Evolutionary conservation across 352 stramenopile genomes (phyloP).

Genomic region (Nannochloropsis limnetica): DNA sequence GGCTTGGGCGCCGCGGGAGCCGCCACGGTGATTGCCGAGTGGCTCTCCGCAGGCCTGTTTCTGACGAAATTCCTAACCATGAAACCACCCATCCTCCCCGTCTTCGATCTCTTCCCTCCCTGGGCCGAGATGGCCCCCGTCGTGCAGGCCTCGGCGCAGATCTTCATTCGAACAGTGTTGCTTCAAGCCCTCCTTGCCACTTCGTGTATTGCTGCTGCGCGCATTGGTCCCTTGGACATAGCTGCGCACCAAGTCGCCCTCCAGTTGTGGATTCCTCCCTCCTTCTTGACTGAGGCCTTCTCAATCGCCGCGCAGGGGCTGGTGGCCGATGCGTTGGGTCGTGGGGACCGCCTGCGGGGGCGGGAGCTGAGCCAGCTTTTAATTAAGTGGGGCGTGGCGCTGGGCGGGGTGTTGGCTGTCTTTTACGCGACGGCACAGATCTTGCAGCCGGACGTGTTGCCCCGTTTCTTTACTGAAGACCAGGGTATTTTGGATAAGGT

Average conservation of each 20-base stretch:
- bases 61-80: slow-evolving; percentile 22
- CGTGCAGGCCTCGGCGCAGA: slow-evolving; percentile 37
- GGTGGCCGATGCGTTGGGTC: slow-evolving; percentile 38
- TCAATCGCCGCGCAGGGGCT: slow-evolving; percentile 43
- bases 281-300: slow-evolving; percentile 42
- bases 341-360: neutral
- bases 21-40: neutral
- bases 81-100: slow-evolving; percentile 10
- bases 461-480: slow-evolving; percentile 15
- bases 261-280: slow-evolving; percentile 41
- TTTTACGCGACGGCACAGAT: slow-evolving; percentile 26
- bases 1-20: neutral
- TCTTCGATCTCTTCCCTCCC: slow-evolving; percentile 19
- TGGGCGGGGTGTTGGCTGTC: slow-evolving; percentile 12
- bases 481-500: slow-evolving; percentile 20
- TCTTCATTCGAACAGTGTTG: slow-evolving; percentile 40
- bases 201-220: slow-evolving; percentile 27
- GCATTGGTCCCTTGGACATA: slow-evolving; percentile 39
- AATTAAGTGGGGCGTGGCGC: slow-evolving; percentile 11
- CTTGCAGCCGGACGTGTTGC: slow-evolving; percentile 22
- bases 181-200: slow-evolving; percentile 37
- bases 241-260: slow-evolving; percentile 43
- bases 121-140: slow-evolving; percentile 36
- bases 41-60: slow-evolving; percentile 4
- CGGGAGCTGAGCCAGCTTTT: neutral